Evolutionary conservation across 495 filamentous ascomycete genomes (phyloP).

Genomic region (Penicillium mononematosum): DNA sequence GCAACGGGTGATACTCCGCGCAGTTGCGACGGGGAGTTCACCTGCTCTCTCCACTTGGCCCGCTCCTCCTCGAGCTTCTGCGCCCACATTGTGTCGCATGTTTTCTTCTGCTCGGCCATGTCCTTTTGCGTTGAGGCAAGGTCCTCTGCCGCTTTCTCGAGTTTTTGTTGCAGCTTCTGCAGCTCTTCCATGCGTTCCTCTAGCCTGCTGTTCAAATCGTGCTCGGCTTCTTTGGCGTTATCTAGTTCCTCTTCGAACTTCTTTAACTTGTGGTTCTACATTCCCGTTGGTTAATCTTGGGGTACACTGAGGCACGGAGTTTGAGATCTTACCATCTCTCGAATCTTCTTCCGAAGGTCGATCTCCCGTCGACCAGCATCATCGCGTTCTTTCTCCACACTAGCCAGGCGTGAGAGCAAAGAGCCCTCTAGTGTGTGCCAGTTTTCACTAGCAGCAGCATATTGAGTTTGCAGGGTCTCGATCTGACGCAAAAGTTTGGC

Average conservation of each 20-base stretch:
- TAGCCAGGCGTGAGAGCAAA: constrained; percentile 67
- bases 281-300: constrained; percentile 14
- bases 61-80: constrained; percentile 71
- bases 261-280: constrained; percentile 70
- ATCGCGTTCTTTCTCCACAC: constrained; percentile 85
- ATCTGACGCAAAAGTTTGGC: constrained; percentile 90
- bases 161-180: constrained; percentile 59
- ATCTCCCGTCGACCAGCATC: constrained; percentile 79
- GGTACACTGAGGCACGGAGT: background rate
- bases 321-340: constrained; percentile 67
- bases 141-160: constrained; percentile 64
- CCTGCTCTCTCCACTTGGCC: constrained; percentile 68
- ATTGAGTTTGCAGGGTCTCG: constrained; percentile 94
- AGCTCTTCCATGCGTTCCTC: constrained; percentile 61
- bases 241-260: constrained; percentile 83
- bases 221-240: constrained; percentile 60
- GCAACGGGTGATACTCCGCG: constrained; percentile 50
- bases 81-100: constrained; percentile 58
- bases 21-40: constrained; percentile 43
- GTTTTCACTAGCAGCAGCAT: constrained; percentile 90
- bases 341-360: constrained; percentile 79
- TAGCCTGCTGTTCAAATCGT: constrained; percentile 57
- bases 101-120: constrained; percentile 69
- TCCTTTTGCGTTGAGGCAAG: constrained; percentile 57
- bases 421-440: constrained; percentile 95